Conservation (phyloP, 805 yeast species). For the Wickerhamomyces sydowiorum region DNA sequence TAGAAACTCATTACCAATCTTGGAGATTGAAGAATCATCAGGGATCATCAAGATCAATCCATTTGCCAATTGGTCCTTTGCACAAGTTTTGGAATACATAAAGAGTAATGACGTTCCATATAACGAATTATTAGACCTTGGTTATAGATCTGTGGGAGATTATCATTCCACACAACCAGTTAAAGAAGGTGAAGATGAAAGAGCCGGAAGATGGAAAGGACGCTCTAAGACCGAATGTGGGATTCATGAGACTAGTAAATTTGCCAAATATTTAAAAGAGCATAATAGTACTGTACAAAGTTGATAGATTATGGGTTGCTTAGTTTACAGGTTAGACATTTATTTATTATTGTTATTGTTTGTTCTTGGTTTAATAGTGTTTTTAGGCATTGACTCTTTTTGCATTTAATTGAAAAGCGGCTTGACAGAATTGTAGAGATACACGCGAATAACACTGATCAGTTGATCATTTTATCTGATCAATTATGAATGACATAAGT, state of each 20-base stretch:
- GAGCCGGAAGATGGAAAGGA: conserved; percentile 98
- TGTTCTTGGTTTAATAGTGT: no score
- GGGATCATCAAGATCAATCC: conserved; percentile 87
- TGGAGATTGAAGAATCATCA: conserved; percentile 68
- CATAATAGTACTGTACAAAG: conserved; percentile 4
- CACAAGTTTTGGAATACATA: conserved; percentile 64
- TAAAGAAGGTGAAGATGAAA: conserved; percentile 86
- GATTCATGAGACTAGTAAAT: conserved; percentile 77
- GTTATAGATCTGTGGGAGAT: conserved; percentile 91
- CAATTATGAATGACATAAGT: no score
- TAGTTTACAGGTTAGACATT: no score
- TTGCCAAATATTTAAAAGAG: conserved; percentile 48
- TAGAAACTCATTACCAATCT: conserved; percentile 63
- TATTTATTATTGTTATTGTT: no score
- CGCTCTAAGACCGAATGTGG: conserved; percentile 92
- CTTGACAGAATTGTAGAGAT: no score
- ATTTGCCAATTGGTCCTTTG: conserved; percentile 74
- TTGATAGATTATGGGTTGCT: neutral
- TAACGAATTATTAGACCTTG: conserved; percentile 76
- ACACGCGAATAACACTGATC: no score
- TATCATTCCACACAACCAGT: conserved; percentile 93
- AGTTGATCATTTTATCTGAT: no score
- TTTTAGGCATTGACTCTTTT: no score
- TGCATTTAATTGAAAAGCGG: no score
- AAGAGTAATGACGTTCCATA: conserved; percentile 73